Evolutionary conservation across 1,284 basidiomycete genomes (phyloP).

Genomic region (Ustilago curta): DNA sequence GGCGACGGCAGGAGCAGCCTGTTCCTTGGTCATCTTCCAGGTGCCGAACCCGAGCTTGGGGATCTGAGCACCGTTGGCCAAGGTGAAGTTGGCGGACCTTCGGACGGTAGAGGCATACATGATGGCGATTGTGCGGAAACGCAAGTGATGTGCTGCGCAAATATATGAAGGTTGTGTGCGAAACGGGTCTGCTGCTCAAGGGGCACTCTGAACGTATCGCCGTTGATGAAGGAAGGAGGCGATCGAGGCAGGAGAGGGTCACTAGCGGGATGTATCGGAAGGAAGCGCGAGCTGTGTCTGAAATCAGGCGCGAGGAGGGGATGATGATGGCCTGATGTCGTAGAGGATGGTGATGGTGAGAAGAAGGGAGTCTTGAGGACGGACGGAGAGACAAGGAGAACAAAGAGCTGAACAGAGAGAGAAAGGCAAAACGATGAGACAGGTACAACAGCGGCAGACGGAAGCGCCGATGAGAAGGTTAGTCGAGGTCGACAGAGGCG

Average conservation of each 20-base stretch:
- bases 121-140: constrained; percentile 1
- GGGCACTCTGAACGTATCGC: constrained; percentile 1
- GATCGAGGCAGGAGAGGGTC: constrained; percentile 2
- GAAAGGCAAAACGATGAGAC: constrained; percentile 17
- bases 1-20: constrained; percentile 73
- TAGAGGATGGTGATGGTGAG: constrained; percentile 11
- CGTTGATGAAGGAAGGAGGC: constrained; percentile 1
- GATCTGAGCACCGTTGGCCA: constrained; percentile 62
- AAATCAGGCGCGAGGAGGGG: constrained; percentile 2
- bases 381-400: constrained; percentile 8
- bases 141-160: constrained; percentile 7
- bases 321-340: background rate
- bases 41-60: constrained; percentile 63
- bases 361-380: constrained; percentile 12
- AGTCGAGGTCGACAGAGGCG: constrained; percentile 12
- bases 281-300: constrained; percentile 5
- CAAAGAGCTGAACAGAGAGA: constrained; percentile 8
- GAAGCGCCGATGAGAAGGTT: constrained; percentile 26
- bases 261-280: constrained; percentile 8
- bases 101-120: constrained; percentile 59
- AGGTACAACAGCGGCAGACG: constrained; percentile 26
- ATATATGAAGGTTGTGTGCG: background rate
- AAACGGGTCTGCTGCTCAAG: constrained; percentile 10
- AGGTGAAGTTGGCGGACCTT: constrained; percentile 53
- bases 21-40: constrained; percentile 60